Base-by-base conservation (phyloP, 257 asterid genomes). In the Buddleja alternifolia region DNA sequence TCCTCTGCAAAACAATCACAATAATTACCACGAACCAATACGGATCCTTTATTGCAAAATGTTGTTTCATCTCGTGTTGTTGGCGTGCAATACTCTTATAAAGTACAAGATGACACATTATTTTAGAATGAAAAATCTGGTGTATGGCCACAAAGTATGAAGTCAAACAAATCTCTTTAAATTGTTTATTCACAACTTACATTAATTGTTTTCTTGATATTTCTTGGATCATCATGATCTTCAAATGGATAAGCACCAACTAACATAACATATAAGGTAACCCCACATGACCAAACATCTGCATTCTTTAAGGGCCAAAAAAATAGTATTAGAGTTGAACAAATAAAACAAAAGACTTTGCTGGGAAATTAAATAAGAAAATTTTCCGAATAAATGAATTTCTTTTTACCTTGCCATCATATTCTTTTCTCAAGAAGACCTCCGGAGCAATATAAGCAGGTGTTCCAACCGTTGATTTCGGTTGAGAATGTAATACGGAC, bases 241-340 rank as follows among this genome's bases (percentile, higher is more conserved):
- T 92, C 98, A 61, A 92, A 93, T 0, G 98, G 97, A 82, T 93
- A 93, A 58, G 92, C 96, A 57, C 98, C 98, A 66, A 90, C 93
- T 45, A 93, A 65, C 98, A 93, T 93, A 63, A 93, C 97, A 69
- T 90, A 93, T 25, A 93, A 57, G 0, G 98, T 90, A 72, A 93
- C 98, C 86, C 98, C 98, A 82, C 98, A 93, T 7, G 98, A 93
- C 97, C 98, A 93, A 82, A 93, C 98, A 86, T 93, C 98, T 71
- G 98, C 96, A 71, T 81, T 78, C 96, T 92, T 69, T 75, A 66
- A 59, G 53, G 14, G 37, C 62, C 60, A 69, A 56, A 15, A 62
- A 42, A 11, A 51, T 29, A 29, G 2, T 24, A 59, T 54, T 45
- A 12, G 45, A 23, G 52, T 54, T 48, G 56, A 61, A 17, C 15